Percentiles rank a stretch among this genome's conserved stretches.
Conservation (phyloP, 345 rosid genomes). For the Odontarrhena argentea region DNA sequence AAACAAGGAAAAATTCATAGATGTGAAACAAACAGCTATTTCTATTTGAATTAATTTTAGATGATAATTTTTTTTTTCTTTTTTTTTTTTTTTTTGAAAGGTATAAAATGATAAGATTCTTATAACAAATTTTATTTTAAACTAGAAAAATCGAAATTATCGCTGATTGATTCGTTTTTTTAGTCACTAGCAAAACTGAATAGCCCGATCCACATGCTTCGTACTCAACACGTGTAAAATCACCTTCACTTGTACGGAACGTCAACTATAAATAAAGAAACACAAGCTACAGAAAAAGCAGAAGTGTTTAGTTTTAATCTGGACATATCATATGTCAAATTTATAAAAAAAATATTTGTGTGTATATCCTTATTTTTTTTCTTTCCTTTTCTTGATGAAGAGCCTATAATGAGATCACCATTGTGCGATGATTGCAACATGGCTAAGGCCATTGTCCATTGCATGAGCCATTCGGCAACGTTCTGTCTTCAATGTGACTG, state of each 20-base stretch:
- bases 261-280: slow-evolving; percentile 18
- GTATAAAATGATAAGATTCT: background rate
- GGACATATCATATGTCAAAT: background rate
- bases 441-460: background rate
- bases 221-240: slow-evolving; percentile 16
- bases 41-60: background rate
- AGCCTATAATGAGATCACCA: slow-evolving; percentile 16
- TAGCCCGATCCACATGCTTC: slow-evolving; percentile 28
- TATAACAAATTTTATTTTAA: slow-evolving; percentile 17
- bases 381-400: background rate
- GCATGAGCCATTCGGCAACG: slow-evolving; percentile 19
- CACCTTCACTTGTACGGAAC: background rate
- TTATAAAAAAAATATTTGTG: background rate
- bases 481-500: slow-evolving; percentile 21
- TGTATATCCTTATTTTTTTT: background rate
- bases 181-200: slow-evolving; percentile 21
- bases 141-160: slow-evolving; percentile 9
- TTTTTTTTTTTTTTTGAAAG: no score
- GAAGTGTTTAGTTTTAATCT: slow-evolving; percentile 5
- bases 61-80: background rate
- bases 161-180: slow-evolving; percentile 18
- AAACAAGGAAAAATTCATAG: background rate
- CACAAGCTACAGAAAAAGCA: slow-evolving; percentile 1
- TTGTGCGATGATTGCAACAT: slow-evolving; percentile 12
- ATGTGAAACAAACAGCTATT: background rate